A percentile compares a stretch with the other conserved stretches of the same genome.
phyloP scores from a whole-genome alignment of 495 filamentous ascomycete genomes.

The Penicillium angulare region DNA sequence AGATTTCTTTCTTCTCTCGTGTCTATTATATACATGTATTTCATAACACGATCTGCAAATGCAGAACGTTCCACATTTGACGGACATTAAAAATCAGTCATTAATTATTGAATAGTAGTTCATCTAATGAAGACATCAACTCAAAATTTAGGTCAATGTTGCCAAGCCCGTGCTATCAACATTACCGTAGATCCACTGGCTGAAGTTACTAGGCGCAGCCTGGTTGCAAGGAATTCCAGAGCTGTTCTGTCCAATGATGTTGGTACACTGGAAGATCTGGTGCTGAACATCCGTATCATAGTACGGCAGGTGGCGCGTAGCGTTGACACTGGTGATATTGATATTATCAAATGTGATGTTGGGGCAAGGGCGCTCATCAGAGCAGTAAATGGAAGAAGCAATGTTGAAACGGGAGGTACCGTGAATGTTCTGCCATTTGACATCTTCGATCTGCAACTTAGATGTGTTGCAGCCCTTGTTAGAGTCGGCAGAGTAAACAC shows the following conservation, averaged over 20 bases:
- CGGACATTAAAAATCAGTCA: too few relatives aligned
- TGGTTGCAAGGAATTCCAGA: slow-evolving; percentile 26
- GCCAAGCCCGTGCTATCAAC: slow-evolving; percentile 13
- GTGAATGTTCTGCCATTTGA: slow-evolving; percentile 55
- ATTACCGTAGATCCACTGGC: slow-evolving; percentile 18
- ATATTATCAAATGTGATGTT: slow-evolving; percentile 50
- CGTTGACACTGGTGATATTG: slow-evolving; percentile 39
- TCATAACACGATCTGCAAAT: not conserved
- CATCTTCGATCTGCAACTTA: slow-evolving; percentile 45
- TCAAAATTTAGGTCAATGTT: slow-evolving; percentile 4
- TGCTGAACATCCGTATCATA: slow-evolving; percentile 17
- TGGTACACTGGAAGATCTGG: slow-evolving; percentile 23
- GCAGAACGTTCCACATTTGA: too few relatives aligned
- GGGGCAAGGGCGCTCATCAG: slow-evolving; percentile 41
- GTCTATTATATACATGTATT: slow-evolving; percentile 5
- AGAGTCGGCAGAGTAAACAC: slow-evolving; percentile 49
- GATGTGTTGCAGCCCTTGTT: slow-evolving; percentile 45
- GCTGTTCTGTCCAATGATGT: slow-evolving; percentile 17
- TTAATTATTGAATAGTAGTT: too few relatives aligned
- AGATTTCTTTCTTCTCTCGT: not conserved
- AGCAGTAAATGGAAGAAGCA: slow-evolving; percentile 53
- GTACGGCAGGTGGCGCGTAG: slow-evolving; percentile 13
- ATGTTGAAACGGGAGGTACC: slow-evolving; percentile 56
- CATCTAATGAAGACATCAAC: too few relatives aligned
- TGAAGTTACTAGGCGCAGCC: slow-evolving; percentile 21